These are phyloP conservation scores for Tulasnella sp. DNA, from an alignment of 768 basidiomycete species.

Conservation along the genomic window DNA sequence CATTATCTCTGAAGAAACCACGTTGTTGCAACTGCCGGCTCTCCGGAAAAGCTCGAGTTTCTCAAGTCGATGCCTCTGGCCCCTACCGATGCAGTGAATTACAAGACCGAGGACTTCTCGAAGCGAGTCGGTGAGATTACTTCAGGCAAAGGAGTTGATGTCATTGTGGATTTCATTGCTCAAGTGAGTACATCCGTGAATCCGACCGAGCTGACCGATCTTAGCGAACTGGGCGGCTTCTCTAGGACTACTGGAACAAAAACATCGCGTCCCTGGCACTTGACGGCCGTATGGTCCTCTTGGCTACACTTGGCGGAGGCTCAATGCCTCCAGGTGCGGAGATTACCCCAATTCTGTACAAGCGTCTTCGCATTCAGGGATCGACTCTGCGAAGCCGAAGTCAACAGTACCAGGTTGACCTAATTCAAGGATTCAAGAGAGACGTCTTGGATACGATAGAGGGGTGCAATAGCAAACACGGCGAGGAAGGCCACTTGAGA, in stretches of 20 bases:
- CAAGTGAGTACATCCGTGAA: constrained; percentile 23
- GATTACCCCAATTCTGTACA: constrained; percentile 59
- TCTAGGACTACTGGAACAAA: constrained; percentile 21
- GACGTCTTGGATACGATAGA: constrained; percentile 50
- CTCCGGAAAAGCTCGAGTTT: constrained; percentile 70
- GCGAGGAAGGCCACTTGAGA: constrained; percentile 49
- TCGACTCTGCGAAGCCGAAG: constrained; percentile 73
- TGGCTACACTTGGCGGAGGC: constrained; percentile 21
- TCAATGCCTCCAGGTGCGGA: constrained; percentile 38
- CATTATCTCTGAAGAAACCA: constrained; percentile 33
- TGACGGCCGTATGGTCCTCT: constrained; percentile 23
- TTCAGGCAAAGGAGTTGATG: constrained; percentile 58
- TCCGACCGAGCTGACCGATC: constrained; percentile 7
- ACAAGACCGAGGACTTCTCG: constrained; percentile 74
- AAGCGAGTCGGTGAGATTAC: constrained; percentile 59
- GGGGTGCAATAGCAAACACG: constrained; percentile 23
- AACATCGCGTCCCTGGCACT: constrained; percentile 22
- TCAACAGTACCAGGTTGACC: constrained; percentile 61
- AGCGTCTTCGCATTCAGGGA: constrained; percentile 79
- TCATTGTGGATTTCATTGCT: constrained; percentile 79
- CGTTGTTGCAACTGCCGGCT: constrained; percentile 80
- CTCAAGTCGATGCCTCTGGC: constrained; percentile 46
- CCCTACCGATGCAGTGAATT: constrained; percentile 69
- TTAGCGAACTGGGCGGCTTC: constrained; percentile 25
- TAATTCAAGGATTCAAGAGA: constrained; percentile 44